Evolutionary conservation across 306 rosid species (phyloP).

Genomic region (Lathyrus sativus): DNA sequence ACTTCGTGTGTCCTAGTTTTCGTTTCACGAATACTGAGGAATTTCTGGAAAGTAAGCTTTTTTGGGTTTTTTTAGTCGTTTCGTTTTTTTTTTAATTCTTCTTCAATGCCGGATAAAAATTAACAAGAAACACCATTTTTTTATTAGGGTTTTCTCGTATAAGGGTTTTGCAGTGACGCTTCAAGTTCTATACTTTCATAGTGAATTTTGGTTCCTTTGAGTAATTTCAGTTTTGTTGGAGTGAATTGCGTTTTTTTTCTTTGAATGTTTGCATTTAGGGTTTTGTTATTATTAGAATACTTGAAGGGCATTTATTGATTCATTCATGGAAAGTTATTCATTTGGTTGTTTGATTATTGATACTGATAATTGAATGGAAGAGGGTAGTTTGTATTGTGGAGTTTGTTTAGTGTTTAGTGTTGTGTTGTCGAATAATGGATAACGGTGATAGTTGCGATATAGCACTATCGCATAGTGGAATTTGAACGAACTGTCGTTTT

Average conservation of each 20-base stretch:
- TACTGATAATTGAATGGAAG: constrained; percentile 45
- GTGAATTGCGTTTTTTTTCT: neutral
- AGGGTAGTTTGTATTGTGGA: constrained; percentile 43
- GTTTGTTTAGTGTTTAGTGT: constrained; percentile 53
- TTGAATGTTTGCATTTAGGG: constrained; percentile 5
- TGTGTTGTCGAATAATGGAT: neutral
- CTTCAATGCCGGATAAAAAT: constrained; percentile 28
- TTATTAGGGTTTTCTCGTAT: constrained; percentile 27
- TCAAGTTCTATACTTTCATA: neutral
- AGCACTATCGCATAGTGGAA: neutral
- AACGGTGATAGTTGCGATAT: neutral
- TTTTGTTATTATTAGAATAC: constrained; percentile 14
- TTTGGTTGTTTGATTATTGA: constrained; percentile 43
- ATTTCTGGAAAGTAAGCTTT: constrained; percentile 35
- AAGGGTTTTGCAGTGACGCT: constrained; percentile 37
- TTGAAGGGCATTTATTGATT: constrained; percentile 29
- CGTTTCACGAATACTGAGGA: neutral
- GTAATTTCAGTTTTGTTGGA: constrained; percentile 28
- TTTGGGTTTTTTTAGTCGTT: neutral
- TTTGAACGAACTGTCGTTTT: neutral
- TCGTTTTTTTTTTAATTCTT: neutral
- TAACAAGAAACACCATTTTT: neutral
- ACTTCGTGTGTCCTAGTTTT: constrained; percentile 28
- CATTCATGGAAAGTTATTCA: constrained; percentile 48
- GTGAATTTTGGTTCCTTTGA: constrained; percentile 10